Evolutionary conservation across 768 basidiomycete species (phyloP).

Genomic region (Dacryopinax primogenitus): DNA sequence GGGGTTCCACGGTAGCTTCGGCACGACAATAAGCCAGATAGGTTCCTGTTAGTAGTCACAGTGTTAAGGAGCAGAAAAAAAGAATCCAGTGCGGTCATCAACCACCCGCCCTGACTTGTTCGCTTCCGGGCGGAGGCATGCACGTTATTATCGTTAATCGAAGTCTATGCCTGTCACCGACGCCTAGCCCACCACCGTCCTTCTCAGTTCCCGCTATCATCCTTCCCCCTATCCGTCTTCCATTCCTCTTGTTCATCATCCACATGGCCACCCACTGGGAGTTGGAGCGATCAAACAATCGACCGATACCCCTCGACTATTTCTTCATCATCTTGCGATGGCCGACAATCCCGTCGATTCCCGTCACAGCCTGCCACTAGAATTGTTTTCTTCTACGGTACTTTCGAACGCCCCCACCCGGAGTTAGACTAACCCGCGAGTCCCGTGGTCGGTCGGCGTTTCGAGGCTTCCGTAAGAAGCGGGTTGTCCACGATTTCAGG

Average conservation of each 20-base stretch:
- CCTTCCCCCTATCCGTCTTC: background rate
- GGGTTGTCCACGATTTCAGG: constrained; percentile 1
- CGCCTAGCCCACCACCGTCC: background rate
- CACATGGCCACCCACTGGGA: background rate
- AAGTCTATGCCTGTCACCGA: background rate
- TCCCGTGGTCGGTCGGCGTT: too few relatives aligned
- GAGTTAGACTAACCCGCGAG: too few relatives aligned
- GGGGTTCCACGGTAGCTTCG: constrained; percentile 6
- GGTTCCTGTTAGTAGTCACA: constrained; percentile 5
- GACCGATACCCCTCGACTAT: background rate
- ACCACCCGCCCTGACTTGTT: background rate
- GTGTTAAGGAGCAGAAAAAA: background rate
- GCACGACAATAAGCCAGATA: background rate
- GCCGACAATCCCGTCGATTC: too few relatives aligned
- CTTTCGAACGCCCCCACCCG: too few relatives aligned
- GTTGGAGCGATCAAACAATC: background rate
- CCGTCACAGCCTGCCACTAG: too few relatives aligned
- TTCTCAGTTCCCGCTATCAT: background rate
- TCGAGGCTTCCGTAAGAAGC: background rate
- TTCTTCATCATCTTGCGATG: background rate
- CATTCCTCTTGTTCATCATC: background rate
- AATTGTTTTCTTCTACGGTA: too few relatives aligned
- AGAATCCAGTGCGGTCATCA: background rate
- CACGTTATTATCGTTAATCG: background rate
- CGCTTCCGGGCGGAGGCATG: constrained; percentile 5